phyloP scores from a whole-genome alignment of 805 yeast species.

The Myxozyma melibiosi region DNA sequence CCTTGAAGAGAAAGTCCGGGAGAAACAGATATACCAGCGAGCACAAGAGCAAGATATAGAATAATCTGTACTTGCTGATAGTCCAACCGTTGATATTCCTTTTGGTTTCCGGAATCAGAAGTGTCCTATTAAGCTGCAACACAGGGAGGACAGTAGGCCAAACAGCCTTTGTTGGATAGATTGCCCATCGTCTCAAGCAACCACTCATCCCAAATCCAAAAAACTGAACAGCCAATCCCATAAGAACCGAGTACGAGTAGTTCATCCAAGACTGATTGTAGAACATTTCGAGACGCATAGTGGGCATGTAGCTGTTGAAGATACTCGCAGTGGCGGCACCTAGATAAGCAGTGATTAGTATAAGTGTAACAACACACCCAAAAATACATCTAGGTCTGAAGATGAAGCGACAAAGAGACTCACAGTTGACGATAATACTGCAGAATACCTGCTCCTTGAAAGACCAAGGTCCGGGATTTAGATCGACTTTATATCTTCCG shows the following conservation, averaged over 20 bases:
- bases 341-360: too few species aligned
- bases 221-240: constrained; percentile 58
- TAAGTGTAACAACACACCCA: too few species aligned
- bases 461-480: constrained; percentile 69
- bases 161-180: constrained; percentile 59
- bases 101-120: constrained; percentile 45
- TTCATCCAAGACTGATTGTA: constrained; percentile 43
- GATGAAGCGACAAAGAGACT: not conserved
- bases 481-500: constrained; percentile 45
- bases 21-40: constrained; percentile 64
- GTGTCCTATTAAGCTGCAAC: constrained; percentile 45
- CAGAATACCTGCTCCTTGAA: constrained; percentile 66
- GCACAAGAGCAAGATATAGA: constrained; percentile 47
- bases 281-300: constrained; percentile 29
- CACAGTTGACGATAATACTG: constrained; percentile 44
- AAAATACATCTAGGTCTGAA: not conserved
- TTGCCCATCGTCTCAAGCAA: constrained; percentile 57
- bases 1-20: constrained; percentile 65
- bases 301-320: constrained; percentile 6
- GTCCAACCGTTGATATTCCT: constrained; percentile 61
- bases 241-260: constrained; percentile 56
- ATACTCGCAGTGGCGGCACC: too few species aligned
- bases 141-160: constrained; percentile 59
- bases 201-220: constrained; percentile 71
- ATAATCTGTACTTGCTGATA: constrained; percentile 54